Evolutionary conservation across 2,329 filamentous ascomycete species (phyloP), one percentile per base, ranked within the genome.

Genomic region (Escovopsis sp.): DNA sequence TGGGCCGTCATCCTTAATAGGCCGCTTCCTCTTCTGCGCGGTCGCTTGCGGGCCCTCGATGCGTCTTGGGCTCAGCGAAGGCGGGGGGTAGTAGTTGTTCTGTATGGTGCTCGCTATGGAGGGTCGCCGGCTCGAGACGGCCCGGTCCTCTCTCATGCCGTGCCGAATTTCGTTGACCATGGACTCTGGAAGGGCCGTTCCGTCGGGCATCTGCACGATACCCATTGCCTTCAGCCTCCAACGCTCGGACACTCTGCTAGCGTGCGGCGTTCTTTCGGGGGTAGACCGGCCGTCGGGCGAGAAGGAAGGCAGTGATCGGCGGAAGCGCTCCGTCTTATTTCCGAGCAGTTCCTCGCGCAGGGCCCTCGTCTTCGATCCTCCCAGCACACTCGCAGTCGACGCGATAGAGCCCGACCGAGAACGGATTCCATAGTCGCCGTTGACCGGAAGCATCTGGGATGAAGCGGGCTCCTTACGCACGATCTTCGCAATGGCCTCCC

Each of bases 101-200:
- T 35, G 27, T 14, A 36, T 32, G 1, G 41, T 30, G 14, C 42
- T 27, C 20, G 42, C 38, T 12, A 46, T 34, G 15, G 44, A 46
- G 13, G 44, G 39, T 29, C 44, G 35, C 31, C 42, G 44, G 10
- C 32, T 65, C 61, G 2, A 63, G 45, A 3, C 14, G 15, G 15
- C 60, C 1, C 57, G 50, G 41, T 60, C 63, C 7, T 59, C 58
- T 45, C 61, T 65, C 27, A 62, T 62, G 37, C 63, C 59, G 41
- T 64, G 52, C 49, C 33, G 37, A n/a, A 69, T 63, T 24, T 70
- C 64, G 31, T 63, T 50, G 11, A 67, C 68, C 34, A 76, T 58
- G 3, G 62, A 61, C 46, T 75, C 71, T 6, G 71, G 71, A 3
- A 73, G 50, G 45, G 68, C 71, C 38, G 68, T 64, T n/a, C 71